Percentiles rank a stretch among this genome's conserved stretches.
These are phyloP conservation scores for Grigorovia transvaalensis DNA, from an alignment of 805 yeast species.

Conservation along the genomic window DNA sequence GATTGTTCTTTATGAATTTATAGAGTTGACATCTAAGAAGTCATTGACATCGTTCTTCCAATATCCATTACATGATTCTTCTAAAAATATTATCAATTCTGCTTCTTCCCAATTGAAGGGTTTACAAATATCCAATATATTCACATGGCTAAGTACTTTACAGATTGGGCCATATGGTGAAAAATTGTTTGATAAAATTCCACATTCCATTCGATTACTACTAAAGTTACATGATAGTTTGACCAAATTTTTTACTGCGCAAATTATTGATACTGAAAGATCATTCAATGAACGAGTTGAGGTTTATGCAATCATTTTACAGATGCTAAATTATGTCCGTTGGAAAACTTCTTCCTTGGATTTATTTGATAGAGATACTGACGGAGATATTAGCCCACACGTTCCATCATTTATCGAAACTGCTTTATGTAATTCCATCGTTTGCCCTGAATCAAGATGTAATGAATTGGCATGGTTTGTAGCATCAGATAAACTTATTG, in stretches of 20 bases:
- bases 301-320: slow-evolving; percentile 58
- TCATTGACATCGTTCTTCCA: slow-evolving; percentile 45
- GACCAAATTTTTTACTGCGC: slow-evolving; percentile 50
- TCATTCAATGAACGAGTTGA: slow-evolving; percentile 49
- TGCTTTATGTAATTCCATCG: slow-evolving; percentile 59
- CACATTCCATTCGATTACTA: slow-evolving; percentile 56
- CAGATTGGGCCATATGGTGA: slow-evolving; percentile 18
- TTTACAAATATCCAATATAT: slow-evolving; percentile 56
- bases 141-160: slow-evolving; percentile 56
- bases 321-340: slow-evolving; percentile 53
- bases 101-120: slow-evolving; percentile 36
- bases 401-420: slow-evolving; percentile 83
- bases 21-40: slow-evolving; percentile 59
- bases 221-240: slow-evolving; percentile 59
- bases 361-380: slow-evolving; percentile 32
- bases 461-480: slow-evolving; percentile 67
- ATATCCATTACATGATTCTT: slow-evolving; percentile 13
- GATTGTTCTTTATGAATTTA: slow-evolving; percentile 60
- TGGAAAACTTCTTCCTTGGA: slow-evolving; percentile 54
- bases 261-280: slow-evolving; percentile 51
- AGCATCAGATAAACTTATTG: slow-evolving; percentile 25
- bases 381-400: slow-evolving; percentile 32
- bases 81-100: slow-evolving; percentile 13
- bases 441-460: slow-evolving; percentile 70
- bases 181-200: slow-evolving; percentile 41